Evolutionary conservation across 2,329 filamentous ascomycete species (phyloP), one percentile per base, ranked within the genome.

Genomic region (Colletotrichum spinosum): DNA sequence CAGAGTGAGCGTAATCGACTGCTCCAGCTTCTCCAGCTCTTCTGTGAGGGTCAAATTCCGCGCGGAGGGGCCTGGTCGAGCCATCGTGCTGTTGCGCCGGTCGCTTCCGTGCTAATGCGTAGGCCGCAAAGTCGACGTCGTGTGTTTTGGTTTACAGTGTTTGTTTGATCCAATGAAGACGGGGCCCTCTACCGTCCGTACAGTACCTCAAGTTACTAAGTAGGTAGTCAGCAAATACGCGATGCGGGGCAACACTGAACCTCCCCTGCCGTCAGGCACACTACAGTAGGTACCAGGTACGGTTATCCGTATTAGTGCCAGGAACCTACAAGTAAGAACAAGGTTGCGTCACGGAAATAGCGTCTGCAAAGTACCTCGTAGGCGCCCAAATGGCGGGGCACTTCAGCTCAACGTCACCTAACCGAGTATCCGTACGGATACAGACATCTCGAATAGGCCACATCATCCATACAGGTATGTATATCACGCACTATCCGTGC

Each of bases 21-120:
- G 96, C 77, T 99, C 96, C 4, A 99, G 83, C 77, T 91, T 94
- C 80, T 99, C 96, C 57, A 99, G 84, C 83, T 99, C 96, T 76
- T 99, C 96, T 0, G 95, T 97, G 66, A 97, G 84, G 6, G 93
- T 93, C 66, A 98, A 82, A 53, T 80, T 85, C 67, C 87, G 81
- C 46, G 83, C 77, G 2, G 85, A 80, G 34, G 78, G 74, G 48
- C 79, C 80, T 17, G 82, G 78, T 60, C 81, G 81, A 70, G 85
- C 82, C 85, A 88, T 88, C 6, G n/a, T 70, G 55, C 17, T 12
- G 17, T 39, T n/a, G 25, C 56, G 33, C 12, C 15, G 25, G 44
- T 6, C 25, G n/a, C 33, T 44, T 48, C 39, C 8, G 52, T 41
- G 49, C 13, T 11, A 11, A 34, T 41, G 8, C 51, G 49, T 44